Evolutionary conservation across 306 rosid species (phyloP), one percentile per base, ranked within the genome.

Genomic region (Crotalaria pallida): DNA sequence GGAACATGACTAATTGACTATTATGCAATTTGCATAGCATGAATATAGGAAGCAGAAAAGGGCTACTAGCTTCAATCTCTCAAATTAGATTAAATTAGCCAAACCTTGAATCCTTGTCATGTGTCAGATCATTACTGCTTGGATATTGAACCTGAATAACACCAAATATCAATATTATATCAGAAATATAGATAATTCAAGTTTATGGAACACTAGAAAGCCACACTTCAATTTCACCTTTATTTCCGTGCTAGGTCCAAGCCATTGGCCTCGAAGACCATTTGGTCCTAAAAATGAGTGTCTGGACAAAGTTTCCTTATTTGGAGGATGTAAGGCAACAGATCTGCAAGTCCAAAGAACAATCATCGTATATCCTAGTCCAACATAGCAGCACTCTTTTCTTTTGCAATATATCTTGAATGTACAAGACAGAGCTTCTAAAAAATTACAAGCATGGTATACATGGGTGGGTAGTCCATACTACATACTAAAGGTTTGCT

Each of bases 201-300:
- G 65, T 38, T 79, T 61, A 58, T 43, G 33, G n/a, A 50, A 49
- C 33, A 77, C 48, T 49, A 55, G 24, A 34, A 34, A 4, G 41
- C 22, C 16, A 40, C 51, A 73, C 60, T 60, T 72, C 33, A 64
- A 12, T 13, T 60, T 69, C 78, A 91, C 99, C 97, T 91, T 95
- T 48, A 77, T 65, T 80, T 76, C 87, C 43, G 88, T 69, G 36
- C 82, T 87, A 17, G 97, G 96, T 55, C 88, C 97, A 33, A 63
- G 90, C 99, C 99, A 91, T 81, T 95, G 97, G 55, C 90, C 92
- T 67, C 63, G 87, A 67, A 95, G 93, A 78, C 97, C 99, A 86
- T 79, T 91, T 36, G 96, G 97, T 58, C 99, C 99, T 78, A 95
- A 83, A 81, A 91, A 76, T 45, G 97, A 95, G 79, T 95, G 99